Percentiles rank a stretch among this genome's conserved stretches.
Conservation (phyloP, 2,329 filamentous ascomycete species). For the Sclerotinia subarctica region DNA sequence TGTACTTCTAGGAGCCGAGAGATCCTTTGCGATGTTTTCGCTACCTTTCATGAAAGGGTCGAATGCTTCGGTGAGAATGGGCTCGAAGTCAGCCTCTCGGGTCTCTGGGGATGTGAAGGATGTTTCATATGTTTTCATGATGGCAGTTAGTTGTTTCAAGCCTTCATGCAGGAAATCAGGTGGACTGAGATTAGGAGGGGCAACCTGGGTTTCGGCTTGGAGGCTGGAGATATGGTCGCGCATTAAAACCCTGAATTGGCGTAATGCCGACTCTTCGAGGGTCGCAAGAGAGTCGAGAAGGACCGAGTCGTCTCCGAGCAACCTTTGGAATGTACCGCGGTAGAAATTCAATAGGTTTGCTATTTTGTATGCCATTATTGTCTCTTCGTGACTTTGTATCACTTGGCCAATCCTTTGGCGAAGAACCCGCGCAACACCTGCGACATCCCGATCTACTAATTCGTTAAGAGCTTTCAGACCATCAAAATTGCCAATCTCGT, state of each 20-base stretch:
- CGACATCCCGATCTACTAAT: conserved; percentile 81
- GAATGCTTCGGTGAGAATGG: conserved; percentile 73
- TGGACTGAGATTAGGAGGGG: conserved; percentile 69
- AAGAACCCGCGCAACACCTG: conserved; percentile 77
- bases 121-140: conserved; percentile 85
- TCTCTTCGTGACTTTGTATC: conserved; percentile 88
- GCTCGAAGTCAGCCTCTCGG: conserved; percentile 67
- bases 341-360: conserved; percentile 90
- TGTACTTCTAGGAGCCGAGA: conserved; percentile 57
- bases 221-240: conserved; percentile 74
- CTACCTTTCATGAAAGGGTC: conserved; percentile 83
- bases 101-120: conserved; percentile 62
- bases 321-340: conserved; percentile 74
- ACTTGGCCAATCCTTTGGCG: conserved; percentile 87
- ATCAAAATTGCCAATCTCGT: conserved; percentile 63
- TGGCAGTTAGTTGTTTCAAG: conserved; percentile 69
- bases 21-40: conserved; percentile 60
- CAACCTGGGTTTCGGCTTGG: conserved; percentile 67
- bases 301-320: conserved; percentile 67
- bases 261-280: conserved; percentile 72
- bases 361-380: conserved; percentile 83
- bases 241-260: conserved; percentile 78
- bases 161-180: conserved; percentile 80
- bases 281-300: conserved; percentile 66
- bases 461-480: conserved; percentile 77